phyloP scores from a whole-genome alignment of 768 basidiomycete genomes.

The Leucocoprinus sp. region DNA sequence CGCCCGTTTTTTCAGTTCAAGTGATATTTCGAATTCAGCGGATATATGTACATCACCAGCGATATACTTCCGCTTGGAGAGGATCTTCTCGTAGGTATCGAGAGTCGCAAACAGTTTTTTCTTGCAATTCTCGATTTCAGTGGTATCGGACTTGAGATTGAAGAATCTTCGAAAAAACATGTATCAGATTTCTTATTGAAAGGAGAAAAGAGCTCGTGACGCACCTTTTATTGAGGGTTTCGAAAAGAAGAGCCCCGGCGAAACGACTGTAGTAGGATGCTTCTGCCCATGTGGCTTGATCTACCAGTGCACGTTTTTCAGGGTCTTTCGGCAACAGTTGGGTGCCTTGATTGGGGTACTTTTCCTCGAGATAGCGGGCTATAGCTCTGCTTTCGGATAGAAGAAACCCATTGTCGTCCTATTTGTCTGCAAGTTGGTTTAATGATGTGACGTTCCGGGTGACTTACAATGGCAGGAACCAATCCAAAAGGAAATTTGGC shows the following conservation, averaged over 20 bases:
- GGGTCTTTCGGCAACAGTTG: conserved; percentile 35
- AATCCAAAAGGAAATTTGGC: conserved; percentile 49
- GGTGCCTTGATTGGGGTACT: conserved; percentile 38
- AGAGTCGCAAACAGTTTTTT: conserved; percentile 26
- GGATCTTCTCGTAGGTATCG: conserved; percentile 37
- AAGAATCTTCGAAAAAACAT: background rate
- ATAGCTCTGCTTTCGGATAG: conserved; percentile 52
- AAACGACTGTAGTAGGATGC: conserved; percentile 32
- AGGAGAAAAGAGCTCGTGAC: conserved; percentile 12
- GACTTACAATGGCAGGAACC: conserved; percentile 40
- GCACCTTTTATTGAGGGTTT: conserved; percentile 41
- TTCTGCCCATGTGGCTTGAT: conserved; percentile 38
- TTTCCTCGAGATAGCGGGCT: conserved; percentile 39
- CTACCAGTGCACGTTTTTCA: conserved; percentile 27
- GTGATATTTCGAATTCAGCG: background rate
- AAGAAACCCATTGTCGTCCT: conserved; percentile 48
- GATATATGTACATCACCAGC: conserved; percentile 29
- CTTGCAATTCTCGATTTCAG: conserved; percentile 14
- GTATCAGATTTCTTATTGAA: background rate
- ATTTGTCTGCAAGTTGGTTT: no score
- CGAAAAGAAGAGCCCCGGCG: conserved; percentile 25
- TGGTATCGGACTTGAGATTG: conserved; percentile 19
- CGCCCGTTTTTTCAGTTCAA: background rate
- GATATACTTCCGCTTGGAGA: conserved; percentile 38
- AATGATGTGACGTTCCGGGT: background rate